These are phyloP conservation scores for Mangifera indica DNA, from an alignment of 345 rosid species.

Conservation along the genomic window DNA sequence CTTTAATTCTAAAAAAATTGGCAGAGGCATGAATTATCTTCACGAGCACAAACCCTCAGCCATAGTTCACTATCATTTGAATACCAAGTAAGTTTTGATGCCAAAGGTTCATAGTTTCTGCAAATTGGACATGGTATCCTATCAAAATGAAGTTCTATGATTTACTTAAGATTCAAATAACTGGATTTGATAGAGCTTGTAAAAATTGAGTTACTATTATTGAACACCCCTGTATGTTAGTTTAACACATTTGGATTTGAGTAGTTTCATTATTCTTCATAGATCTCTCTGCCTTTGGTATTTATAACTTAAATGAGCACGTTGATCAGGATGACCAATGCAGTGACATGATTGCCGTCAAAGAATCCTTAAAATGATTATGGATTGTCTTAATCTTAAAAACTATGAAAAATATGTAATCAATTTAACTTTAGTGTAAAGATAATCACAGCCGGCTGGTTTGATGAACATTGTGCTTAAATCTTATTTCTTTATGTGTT, in stretches of 20 bases:
- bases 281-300: not conserved
- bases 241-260: not conserved
- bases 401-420: no score
- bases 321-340: not conserved
- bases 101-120: not conserved
- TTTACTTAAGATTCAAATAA: not conserved
- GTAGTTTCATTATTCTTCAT: not conserved
- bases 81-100: slow-evolving; percentile 32
- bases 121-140: no score
- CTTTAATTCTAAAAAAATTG: slow-evolving; percentile 2
- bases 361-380: not conserved
- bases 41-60: slow-evolving; percentile 60
- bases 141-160: not conserved
- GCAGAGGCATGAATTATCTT: slow-evolving; percentile 70
- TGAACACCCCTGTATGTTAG: no score
- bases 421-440: no score
- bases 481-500: no score
- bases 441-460: not conserved
- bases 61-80: slow-evolving; percentile 58
- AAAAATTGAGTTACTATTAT: no score
- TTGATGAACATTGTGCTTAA: not conserved
- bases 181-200: not conserved
- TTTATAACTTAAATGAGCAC: not conserved
- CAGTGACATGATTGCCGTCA: not conserved
- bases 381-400: not conserved